Evolutionary conservation across 768 basidiomycete species (phyloP), one percentile per base, ranked within the genome.

Genomic region (Boletus tylopilopsis): DNA sequence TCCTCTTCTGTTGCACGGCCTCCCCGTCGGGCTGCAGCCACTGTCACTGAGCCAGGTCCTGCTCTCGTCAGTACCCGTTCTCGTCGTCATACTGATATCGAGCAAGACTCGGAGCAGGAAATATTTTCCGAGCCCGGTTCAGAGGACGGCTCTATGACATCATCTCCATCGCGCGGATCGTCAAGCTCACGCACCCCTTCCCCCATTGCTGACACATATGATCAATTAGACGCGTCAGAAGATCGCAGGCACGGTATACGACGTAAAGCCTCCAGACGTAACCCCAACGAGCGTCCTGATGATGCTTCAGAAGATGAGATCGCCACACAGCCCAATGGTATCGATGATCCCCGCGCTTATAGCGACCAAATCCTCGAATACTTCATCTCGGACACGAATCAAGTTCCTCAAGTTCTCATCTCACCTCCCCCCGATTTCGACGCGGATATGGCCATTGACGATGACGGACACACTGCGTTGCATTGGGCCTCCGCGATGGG

Each of bases 401-500:
- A 92, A 63, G 84, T 94, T 25, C 96, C 96, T 9, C 77, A 81
- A 21, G 74, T 96, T 49, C 84, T 99, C 58, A 84, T 95, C 52
- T 79, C 78, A 34, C 96, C 94, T 15, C 94, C 95, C 6, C 63
- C 79, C 34, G 90, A 96, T 69, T 94, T 96, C 65, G 93, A 98
- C 66, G 84, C 96, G 12, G 93, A 98, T 61, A 88, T 94, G 75
- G 84, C 87, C 29, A 98, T 99, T 53, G 96, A 99, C 71, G 96
- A 98, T 55, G 96, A 99, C 63, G 93, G 92, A 0, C 96, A 99
- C 66, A 96, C 94, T 0, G 84, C 96, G 19, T 72, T 99, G 13
- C 96, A 99, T 59, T 99, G 96, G 96, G 95, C 94, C 4, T 94
- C 92, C 61, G 96, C 96, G 11, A 97, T 99, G 95, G 96, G 96